Conservation (phyloP, 768 basidiomycete species). For the Cystoderma amianthinum region DNA sequence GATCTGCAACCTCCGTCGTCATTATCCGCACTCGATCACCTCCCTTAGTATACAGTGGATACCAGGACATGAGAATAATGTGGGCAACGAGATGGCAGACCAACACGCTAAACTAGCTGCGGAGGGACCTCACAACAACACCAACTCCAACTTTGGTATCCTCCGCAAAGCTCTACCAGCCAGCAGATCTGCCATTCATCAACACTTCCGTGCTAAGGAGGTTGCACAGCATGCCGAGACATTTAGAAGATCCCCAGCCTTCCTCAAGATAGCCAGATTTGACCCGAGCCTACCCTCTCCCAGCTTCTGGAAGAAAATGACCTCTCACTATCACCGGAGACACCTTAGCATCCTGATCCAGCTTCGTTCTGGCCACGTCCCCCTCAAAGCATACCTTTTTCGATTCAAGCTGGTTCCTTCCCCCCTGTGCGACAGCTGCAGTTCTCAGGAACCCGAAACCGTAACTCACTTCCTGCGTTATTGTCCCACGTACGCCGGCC, state of each 20-base stretch:
- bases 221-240: constrained; percentile 1
- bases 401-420: background rate
- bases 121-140: constrained; percentile 1
- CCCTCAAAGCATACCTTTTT: constrained; percentile 10
- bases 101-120: constrained; percentile 15
- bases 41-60: constrained; percentile 14
- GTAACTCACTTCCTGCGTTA: background rate
- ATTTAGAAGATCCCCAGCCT: constrained; percentile 6
- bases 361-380: constrained; percentile 18
- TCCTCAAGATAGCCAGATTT: background rate
- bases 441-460: background rate
- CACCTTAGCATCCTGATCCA: constrained; percentile 14
- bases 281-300: constrained; percentile 4
- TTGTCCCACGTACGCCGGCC: background rate
- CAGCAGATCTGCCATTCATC: constrained; percentile 10
- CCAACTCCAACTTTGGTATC: background rate
- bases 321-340: background rate
- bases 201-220: constrained; percentile 6
- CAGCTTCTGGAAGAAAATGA: no score
- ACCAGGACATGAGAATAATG: constrained; percentile 15
- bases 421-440: background rate
- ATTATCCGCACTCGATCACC: background rate
- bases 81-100: constrained; percentile 19
- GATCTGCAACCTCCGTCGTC: no score
- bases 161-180: constrained; percentile 5